A percentile compares a stretch with the other conserved stretches of the same genome.
These are phyloP conservation scores for Hericium coralloides DNA, from an alignment of 768 basidiomycete genomes.

Conservation along the genomic window DNA sequence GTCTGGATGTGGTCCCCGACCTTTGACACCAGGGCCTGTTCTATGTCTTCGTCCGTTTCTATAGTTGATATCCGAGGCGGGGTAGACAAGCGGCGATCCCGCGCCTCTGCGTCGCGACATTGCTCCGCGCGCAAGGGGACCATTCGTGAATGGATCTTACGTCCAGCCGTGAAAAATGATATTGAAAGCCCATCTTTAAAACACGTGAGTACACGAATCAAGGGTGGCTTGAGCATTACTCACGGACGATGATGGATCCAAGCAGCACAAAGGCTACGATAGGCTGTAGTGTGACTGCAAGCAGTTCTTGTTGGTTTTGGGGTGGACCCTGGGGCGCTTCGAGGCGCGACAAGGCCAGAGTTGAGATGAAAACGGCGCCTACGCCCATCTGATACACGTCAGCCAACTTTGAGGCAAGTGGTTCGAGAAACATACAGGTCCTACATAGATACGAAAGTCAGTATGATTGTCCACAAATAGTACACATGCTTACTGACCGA, in stretches of 20 bases:
- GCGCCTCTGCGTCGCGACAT: neutral
- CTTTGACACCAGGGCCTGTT: no score
- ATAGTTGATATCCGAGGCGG: no score
- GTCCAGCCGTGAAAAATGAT: slow-evolving; percentile 39
- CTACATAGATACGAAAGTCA: slow-evolving; percentile 24
- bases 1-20: no score
- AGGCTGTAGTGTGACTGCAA: slow-evolving; percentile 66
- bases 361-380: slow-evolving; percentile 82
- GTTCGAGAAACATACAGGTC: slow-evolving; percentile 31
- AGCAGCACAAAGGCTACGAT: slow-evolving; percentile 86
- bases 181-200: slow-evolving; percentile 37
- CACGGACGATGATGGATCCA: slow-evolving; percentile 77
- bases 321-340: slow-evolving; percentile 53
- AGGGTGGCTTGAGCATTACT: slow-evolving; percentile 17
- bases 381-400: slow-evolving; percentile 68
- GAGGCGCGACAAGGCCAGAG: slow-evolving; percentile 55
- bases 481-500: slow-evolving; percentile 35
- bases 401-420: slow-evolving; percentile 2
- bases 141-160: slow-evolving; percentile 1
- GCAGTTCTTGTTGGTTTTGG: slow-evolving; percentile 55
- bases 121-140: neutral
- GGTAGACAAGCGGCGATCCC: no score
- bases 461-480: neutral
- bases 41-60: no score
- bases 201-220: neutral